Conservation (phyloP, 768 basidiomycete species). For the Chlorophyllum brunneum region DNA sequence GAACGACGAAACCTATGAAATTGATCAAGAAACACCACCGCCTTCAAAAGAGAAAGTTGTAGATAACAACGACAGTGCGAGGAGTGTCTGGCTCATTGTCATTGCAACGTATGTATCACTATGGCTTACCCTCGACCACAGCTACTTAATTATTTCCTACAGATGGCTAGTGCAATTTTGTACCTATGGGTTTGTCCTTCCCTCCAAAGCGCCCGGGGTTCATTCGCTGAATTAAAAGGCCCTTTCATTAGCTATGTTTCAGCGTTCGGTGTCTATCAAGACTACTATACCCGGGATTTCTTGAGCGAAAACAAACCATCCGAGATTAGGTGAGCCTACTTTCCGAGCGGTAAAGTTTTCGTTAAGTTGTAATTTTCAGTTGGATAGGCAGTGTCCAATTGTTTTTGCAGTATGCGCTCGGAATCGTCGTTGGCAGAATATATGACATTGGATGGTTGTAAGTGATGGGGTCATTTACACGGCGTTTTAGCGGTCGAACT, state of each 20-base stretch:
- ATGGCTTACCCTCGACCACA: not conserved
- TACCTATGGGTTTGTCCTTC: constrained; percentile 36
- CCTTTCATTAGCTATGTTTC: constrained; percentile 33
- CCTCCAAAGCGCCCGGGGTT: not conserved
- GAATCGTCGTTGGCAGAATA: constrained; percentile 35
- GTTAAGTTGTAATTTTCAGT: constrained; percentile 20
- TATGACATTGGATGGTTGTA: constrained; percentile 50
- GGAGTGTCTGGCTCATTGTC: constrained; percentile 40
- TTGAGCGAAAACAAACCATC: constrained; percentile 35
- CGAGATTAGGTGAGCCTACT: constrained; percentile 34
- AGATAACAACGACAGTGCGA: constrained; percentile 18
- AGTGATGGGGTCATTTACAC: constrained; percentile 16
- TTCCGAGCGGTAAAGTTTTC: constrained; percentile 2
- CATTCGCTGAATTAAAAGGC: constrained; percentile 6
- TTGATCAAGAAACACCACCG: not conserved
- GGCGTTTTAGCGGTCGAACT: constrained; percentile 10
- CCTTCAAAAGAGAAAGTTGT: not conserved
- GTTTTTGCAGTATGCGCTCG: constrained; percentile 40
- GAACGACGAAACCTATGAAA: not conserved
- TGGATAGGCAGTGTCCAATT: constrained; percentile 51
- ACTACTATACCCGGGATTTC: constrained; percentile 40
- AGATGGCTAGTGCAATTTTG: constrained; percentile 44
- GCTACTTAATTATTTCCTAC: not conserved
- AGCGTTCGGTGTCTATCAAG: constrained; percentile 46
- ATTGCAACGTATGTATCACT: constrained; percentile 35